These are phyloP conservation scores for Crithidia sp. DNA, from an alignment of 208 protist species.

Conservation along the genomic window DNA sequence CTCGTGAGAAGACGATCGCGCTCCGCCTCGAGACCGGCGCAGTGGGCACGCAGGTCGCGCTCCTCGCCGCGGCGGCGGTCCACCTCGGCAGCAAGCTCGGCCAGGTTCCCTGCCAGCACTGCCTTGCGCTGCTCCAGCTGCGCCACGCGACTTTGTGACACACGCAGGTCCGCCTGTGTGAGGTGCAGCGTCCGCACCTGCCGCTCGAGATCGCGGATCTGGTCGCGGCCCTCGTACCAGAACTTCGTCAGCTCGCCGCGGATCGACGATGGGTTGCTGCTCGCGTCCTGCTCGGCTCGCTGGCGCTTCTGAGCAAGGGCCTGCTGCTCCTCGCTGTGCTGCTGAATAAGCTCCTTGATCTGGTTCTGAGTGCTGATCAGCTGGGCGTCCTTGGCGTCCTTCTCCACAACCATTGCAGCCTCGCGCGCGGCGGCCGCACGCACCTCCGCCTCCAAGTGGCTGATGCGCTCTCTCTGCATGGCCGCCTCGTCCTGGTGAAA, in stretches of 20 bases:
- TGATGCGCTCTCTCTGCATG: slow-evolving; percentile 32
- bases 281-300: slow-evolving; percentile 47
- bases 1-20: slow-evolving; percentile 54
- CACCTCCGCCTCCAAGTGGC: slow-evolving; percentile 18
- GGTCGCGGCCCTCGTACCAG: slow-evolving; percentile 71
- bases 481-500: slow-evolving; percentile 23
- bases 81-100: slow-evolving; percentile 58
- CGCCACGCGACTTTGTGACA: slow-evolving; percentile 54
- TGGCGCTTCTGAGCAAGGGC: slow-evolving; percentile 50
- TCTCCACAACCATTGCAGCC: slow-evolving; percentile 16
- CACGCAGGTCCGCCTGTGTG: slow-evolving; percentile 44
- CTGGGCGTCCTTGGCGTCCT: slow-evolving; percentile 25
- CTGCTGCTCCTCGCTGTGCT: slow-evolving; percentile 33
- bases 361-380: slow-evolving; percentile 20
- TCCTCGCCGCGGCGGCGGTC: slow-evolving; percentile 59
- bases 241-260: slow-evolving; percentile 68
- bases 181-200: slow-evolving; percentile 44
- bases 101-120: slow-evolving; percentile 47
- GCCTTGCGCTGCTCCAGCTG: slow-evolving; percentile 57
- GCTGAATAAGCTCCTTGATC: slow-evolving; percentile 32
- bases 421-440: slow-evolving; percentile 29
- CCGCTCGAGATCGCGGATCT: slow-evolving; percentile 45
- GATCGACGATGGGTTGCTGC: slow-evolving; percentile 57
- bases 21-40: slow-evolving; percentile 67
- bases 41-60: slow-evolving; percentile 56